These are phyloP conservation scores for Hansenula sp. DNA, from an alignment of 1,139 yeast genomes.

Conservation along the genomic window DNA sequence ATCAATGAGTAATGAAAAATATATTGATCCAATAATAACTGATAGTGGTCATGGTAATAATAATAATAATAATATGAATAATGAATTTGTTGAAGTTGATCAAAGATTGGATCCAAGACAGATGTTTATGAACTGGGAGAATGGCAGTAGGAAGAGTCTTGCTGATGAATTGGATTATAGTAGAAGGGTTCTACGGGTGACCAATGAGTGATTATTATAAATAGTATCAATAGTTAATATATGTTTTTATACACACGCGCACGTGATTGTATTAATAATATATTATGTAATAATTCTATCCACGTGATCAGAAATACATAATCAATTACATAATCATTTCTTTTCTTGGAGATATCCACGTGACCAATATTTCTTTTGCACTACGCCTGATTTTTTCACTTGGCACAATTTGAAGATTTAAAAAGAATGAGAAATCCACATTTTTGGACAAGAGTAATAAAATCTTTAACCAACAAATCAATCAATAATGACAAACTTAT, in stretches of 20 bases:
- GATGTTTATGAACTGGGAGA: conserved; percentile 46
- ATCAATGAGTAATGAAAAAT: background rate
- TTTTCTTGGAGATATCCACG: background rate
- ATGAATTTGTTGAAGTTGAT: conserved; percentile 48
- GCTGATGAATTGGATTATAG: conserved; percentile 75
- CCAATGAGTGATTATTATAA: conserved; percentile 34
- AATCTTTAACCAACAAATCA: background rate
- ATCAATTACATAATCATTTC: background rate
- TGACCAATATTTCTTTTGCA: background rate
- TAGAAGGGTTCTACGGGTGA: conserved; percentile 60
- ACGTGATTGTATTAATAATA: too few species aligned
- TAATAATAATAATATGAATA: too few species aligned
- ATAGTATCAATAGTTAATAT: too few species aligned
- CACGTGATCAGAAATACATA: background rate
- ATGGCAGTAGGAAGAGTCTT: conserved; percentile 56
- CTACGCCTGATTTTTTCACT: background rate
- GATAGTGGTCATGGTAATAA: too few species aligned
- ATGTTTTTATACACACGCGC: too few species aligned
- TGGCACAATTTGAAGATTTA: background rate
- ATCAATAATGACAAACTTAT: background rate
- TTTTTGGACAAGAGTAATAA: background rate
- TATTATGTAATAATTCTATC: too few species aligned
- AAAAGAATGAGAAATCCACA: background rate
- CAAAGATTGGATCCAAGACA: conserved; percentile 65
- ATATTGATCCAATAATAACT: background rate